Percentiles rank a stretch among this genome's conserved stretches.
Evolutionary conservation across 2,329 filamentous ascomycete species (phyloP).

Genomic region (Phialophora macrospora): DNA sequence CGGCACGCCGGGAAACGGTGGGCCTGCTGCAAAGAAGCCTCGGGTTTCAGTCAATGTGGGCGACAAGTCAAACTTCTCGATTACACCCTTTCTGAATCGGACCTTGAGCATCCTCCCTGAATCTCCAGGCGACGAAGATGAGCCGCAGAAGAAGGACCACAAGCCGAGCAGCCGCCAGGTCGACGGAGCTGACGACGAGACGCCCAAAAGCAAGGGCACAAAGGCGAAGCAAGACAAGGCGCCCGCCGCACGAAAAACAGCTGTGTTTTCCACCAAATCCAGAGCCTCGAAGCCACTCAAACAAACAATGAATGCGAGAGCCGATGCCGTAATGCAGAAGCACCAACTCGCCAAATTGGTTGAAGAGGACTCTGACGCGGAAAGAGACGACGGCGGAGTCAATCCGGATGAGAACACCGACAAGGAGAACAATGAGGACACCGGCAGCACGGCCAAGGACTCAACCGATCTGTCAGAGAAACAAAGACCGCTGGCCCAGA

Average conservation of each 20-base stretch:
- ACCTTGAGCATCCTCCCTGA: conserved; percentile 63
- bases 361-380: conserved; percentile 38
- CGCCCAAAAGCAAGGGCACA: conserved; percentile 15
- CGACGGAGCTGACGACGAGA: conserved; percentile 29
- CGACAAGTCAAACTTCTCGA: conserved; percentile 90
- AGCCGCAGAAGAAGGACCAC: conserved; percentile 41
- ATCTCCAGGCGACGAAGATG: conserved; percentile 41
- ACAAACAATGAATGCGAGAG: conserved; percentile 49
- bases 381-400: conserved; percentile 23
- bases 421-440: conserved; percentile 27
- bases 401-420: conserved; percentile 13
- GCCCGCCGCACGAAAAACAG: conserved; percentile 14
- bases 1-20: conserved; percentile 57
- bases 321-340: conserved; percentile 41
- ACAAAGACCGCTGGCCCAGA: conserved; percentile 69
- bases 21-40: conserved; percentile 60
- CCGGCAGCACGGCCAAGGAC: conserved; percentile 38
- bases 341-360: conserved; percentile 39
- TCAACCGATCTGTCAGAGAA: conserved; percentile 60
- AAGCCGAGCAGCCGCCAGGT: conserved; percentile 21
- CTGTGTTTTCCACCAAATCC: conserved; percentile 11
- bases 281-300: conserved; percentile 40
- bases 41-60: conserved; percentile 67
- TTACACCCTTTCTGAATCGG: conserved; percentile 89
- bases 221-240: conserved; percentile 25